Base-by-base conservation (phyloP, 352 stramenopile genomes). In the Globisporangium middletonii region DNA sequence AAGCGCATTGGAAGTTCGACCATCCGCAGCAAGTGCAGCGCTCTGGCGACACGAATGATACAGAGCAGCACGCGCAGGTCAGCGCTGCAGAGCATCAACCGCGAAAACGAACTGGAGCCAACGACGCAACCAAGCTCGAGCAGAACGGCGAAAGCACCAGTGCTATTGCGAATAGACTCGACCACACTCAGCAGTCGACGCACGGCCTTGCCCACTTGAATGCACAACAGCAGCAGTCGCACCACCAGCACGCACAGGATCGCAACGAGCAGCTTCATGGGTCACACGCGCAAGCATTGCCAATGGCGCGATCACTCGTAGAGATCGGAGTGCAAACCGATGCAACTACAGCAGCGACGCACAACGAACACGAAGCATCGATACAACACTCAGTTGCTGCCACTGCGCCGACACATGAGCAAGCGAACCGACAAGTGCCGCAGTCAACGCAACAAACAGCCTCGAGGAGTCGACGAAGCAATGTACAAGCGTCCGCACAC, bases 1-100 rank as follows among this genome's bases (percentile, higher is more conserved):
- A 67, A 19, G 43, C 72, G 56, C 33, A 57, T 8, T 60, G 57
- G n/a, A 57, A 75, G 26, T 56, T 45, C 18, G 55, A 59, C 49
- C 50, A 69, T 47, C 51, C 63, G 55, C 50, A 51, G 48, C 37
- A 69, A 38, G 23, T 60, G 38, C 53, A 45, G 4, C 41, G n/a
- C 13, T 4, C 41, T 19, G 41, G 13, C 35, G 9, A 18, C n/a
- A 13, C 15, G 15, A 45, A 2, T 19, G 41, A 19, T 1, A 19
- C 41, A n/a, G 4, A 6, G 16, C 30, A 43, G 47, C 26, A 52
- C n/a, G 13, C n/a, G 2, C 47, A 41, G 4, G 26, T 26, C 13
- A 38, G 38, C 5, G 47, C 26, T 16, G 27, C 12, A 18, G 47
- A 23, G 28, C 55, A 65, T 23, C 50, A 55, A 11, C 38, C 16